These are phyloP conservation scores for Podaxis sp. DNA, from an alignment of 768 basidiomycete species.

Conservation along the genomic window DNA sequence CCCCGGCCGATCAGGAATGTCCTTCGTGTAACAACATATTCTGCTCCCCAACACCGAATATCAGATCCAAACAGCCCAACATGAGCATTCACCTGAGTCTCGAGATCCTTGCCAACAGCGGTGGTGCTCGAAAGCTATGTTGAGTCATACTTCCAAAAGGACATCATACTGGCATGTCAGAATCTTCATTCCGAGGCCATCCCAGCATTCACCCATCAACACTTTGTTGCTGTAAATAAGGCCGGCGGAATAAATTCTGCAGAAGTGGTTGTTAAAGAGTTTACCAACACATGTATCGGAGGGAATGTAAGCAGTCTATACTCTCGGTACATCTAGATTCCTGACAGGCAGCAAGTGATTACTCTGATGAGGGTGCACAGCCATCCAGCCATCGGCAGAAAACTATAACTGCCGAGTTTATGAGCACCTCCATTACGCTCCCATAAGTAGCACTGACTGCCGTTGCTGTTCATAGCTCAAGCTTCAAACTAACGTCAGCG, in stretches of 20 bases:
- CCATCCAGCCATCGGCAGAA: too few species aligned
- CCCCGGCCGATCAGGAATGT: background rate
- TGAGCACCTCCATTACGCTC: background rate
- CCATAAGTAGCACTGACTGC: background rate
- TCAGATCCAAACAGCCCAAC: background rate
- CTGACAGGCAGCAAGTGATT: too few species aligned
- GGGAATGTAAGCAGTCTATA: background rate
- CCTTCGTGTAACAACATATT: background rate
- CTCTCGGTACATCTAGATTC: too few species aligned
- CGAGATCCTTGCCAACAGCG: background rate
- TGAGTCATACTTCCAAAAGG: background rate
- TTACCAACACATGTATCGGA: background rate
- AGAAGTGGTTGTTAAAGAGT: background rate
- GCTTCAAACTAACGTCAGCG: background rate
- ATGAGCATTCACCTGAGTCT: background rate
- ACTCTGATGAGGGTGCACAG: too few species aligned
- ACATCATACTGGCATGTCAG: background rate
- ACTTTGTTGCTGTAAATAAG: too few species aligned
- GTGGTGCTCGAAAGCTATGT: background rate
- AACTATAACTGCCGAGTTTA: background rate
- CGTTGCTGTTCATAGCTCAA: background rate
- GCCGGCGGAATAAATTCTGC: background rate
- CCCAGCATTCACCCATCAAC: background rate
- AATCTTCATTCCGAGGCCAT: too few species aligned
- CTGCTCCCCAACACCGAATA: background rate